Evolutionary conservation across 1,284 basidiomycete species (phyloP).

Genomic region (Leccinum glutinopallens): DNA sequence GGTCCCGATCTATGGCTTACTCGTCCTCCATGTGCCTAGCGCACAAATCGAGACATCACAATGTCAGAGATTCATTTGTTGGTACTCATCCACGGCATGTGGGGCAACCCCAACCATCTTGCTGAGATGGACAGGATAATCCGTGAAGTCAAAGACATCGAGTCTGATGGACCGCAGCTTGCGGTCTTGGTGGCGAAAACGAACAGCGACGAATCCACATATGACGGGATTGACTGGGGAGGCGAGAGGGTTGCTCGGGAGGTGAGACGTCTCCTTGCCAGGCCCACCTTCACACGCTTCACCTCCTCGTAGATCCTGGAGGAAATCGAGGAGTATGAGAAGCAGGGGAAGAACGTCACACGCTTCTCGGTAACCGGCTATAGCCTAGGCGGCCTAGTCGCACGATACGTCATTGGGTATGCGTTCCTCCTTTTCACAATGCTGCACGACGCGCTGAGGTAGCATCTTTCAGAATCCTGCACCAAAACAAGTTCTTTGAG

Average conservation of each 20-base stretch:
- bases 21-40: not conserved
- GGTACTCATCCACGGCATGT: constrained; percentile 83
- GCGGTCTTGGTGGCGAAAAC: constrained; percentile 53
- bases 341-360: constrained; percentile 57
- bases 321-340: constrained; percentile 53
- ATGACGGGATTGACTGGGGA: constrained; percentile 78
- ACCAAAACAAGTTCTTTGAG: constrained; percentile 71
- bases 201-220: constrained; percentile 62
- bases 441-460: constrained; percentile 10
- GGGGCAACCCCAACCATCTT: constrained; percentile 70
- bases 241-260: constrained; percentile 70
- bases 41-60: constrained; percentile 8
- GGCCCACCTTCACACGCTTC: not conserved
- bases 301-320: constrained; percentile 47
- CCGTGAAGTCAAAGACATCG: constrained; percentile 37
- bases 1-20: constrained; percentile 7
- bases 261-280: constrained; percentile 39
- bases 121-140: constrained; percentile 48
- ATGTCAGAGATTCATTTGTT: constrained; percentile 54
- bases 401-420: constrained; percentile 78
- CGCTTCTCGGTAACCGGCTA: constrained; percentile 79
- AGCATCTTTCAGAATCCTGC: constrained; percentile 51
- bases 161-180: constrained; percentile 35
- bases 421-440: constrained; percentile 12
- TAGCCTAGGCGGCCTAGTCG: constrained; percentile 78